phyloP scores from a whole-genome alignment of 345 rosid species.

The Cardamine chenopodiifolia region DNA sequence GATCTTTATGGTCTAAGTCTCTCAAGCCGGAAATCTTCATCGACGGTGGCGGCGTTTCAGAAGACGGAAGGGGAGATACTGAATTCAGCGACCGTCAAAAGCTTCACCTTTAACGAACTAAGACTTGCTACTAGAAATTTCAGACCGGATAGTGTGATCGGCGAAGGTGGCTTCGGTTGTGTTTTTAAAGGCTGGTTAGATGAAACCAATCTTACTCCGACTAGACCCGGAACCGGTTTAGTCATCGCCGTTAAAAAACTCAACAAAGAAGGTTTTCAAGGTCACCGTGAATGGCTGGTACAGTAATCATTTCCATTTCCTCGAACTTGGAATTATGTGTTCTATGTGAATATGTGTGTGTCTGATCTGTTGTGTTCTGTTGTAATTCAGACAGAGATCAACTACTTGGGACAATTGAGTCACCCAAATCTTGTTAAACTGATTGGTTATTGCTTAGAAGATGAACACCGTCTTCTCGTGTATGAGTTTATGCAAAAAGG shows the following conservation, averaged over 20 bases:
- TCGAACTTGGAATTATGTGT: background rate
- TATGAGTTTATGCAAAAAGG: slow-evolving; percentile 97
- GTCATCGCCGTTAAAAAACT: slow-evolving; percentile 91
- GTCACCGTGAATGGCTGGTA: slow-evolving; percentile 98
- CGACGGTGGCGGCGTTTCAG: slow-evolving; percentile 58
- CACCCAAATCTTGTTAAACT: slow-evolving; percentile 92
- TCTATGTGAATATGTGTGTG: slow-evolving; percentile 3
- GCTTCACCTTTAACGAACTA: slow-evolving; percentile 69
- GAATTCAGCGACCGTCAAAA: slow-evolving; percentile 69
- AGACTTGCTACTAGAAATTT: slow-evolving; percentile 82
- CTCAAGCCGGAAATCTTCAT: slow-evolving; percentile 56
- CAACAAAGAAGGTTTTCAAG: slow-evolving; percentile 87
- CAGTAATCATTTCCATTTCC: slow-evolving; percentile 40
- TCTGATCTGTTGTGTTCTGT: slow-evolving; percentile 13
- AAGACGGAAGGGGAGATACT: slow-evolving; percentile 91
- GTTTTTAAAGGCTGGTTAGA: slow-evolving; percentile 98
- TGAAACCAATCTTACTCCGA: slow-evolving; percentile 62
- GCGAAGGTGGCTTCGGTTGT: slow-evolving; percentile 97
- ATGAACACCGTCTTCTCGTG: slow-evolving; percentile 88
- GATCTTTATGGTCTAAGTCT: slow-evolving; percentile 45
- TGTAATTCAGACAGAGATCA: slow-evolving; percentile 74
- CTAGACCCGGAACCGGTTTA: slow-evolving; percentile 83
- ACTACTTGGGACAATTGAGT: slow-evolving; percentile 73
- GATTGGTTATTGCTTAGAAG: slow-evolving; percentile 89
- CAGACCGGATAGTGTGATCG: slow-evolving; percentile 89